phyloP scores from a whole-genome alignment of 2,329 filamentous ascomycete species.

The Leptographium galeiforme region DNA sequence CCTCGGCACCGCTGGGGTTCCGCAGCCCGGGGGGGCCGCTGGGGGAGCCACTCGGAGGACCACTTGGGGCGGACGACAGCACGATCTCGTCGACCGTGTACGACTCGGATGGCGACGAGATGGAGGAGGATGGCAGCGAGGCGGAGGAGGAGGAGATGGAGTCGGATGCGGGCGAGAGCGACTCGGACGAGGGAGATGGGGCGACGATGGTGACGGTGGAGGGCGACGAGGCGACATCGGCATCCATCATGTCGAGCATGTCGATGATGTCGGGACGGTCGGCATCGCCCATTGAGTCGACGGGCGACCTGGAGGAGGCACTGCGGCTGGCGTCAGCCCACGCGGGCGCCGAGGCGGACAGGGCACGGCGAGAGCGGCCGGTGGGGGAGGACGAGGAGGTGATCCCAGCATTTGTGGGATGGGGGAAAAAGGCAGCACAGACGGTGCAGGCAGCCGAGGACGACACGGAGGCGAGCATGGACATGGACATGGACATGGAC shows the following conservation, averaged over 20 bases:
- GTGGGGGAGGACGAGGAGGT: conserved; percentile 56
- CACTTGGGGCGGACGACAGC: conserved; percentile 21
- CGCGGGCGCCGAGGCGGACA: conserved; percentile 38
- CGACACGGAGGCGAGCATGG: conserved; percentile 25
- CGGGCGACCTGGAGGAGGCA: conserved; percentile 61
- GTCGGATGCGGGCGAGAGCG: conserved; percentile 32
- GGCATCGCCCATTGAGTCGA: conserved; percentile 47
- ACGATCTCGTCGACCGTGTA: conserved; percentile 67
- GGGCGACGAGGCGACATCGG: conserved; percentile 61
- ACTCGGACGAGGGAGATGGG: conserved; percentile 52
- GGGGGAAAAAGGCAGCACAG: conserved; percentile 41
- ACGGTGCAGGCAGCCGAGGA: conserved; percentile 7
- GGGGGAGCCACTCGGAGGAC: conserved; percentile 29
- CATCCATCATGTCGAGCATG: conserved; percentile 45
- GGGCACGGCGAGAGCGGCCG: conserved; percentile 37
- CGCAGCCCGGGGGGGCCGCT: neutral
- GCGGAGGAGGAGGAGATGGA: conserved; percentile 35
- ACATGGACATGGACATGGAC: conserved; percentile 29
- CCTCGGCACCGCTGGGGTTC: neutral
- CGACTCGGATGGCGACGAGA: conserved; percentile 49
- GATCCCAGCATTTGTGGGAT: conserved; percentile 61
- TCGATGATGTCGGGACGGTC: conserved; percentile 35
- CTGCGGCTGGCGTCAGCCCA: conserved; percentile 60
- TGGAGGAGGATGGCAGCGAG: conserved; percentile 40
- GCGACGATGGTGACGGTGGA: conserved; percentile 75